phyloP scores from a whole-genome alignment of 1,139 yeast genomes.

The Suhomyces anneliseae region DNA sequence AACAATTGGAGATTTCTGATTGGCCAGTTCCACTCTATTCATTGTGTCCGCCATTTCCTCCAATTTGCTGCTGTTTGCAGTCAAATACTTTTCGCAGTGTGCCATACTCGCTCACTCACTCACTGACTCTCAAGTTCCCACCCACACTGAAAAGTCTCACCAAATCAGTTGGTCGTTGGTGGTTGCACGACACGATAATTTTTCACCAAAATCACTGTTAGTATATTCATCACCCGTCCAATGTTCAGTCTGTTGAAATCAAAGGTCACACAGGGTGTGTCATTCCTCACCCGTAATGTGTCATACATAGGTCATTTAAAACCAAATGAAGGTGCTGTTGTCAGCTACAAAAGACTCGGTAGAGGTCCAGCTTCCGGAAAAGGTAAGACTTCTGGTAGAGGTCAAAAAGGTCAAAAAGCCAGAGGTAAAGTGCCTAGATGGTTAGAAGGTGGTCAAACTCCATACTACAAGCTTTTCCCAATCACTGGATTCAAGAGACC shows the following conservation, averaged over 20 bases:
- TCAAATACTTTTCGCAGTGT: too few relatives aligned
- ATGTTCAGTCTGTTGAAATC: constrained; percentile 9
- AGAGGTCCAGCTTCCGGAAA: constrained; percentile 94
- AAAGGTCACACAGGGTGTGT: constrained; percentile 6
- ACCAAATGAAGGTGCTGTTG: constrained; percentile 44
- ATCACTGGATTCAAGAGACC: constrained; percentile 81
- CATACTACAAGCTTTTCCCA: constrained; percentile 84
- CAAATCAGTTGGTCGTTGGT: not conserved
- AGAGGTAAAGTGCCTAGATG: constrained; percentile 86
- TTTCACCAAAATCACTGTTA: constrained; percentile 7
- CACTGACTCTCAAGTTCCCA: too few relatives aligned
- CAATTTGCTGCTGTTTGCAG: too few relatives aligned
- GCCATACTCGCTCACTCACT: too few relatives aligned
- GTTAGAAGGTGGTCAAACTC: constrained; percentile 99
- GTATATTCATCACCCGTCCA: not conserved
- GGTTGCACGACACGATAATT: constrained; percentile 9
- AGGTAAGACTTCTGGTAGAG: constrained; percentile 96
- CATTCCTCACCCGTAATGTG: constrained; percentile 11
- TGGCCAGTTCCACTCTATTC: too few relatives aligned
- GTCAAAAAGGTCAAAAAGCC: constrained; percentile 99
- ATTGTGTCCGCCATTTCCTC: too few relatives aligned
- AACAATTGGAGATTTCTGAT: too few relatives aligned
- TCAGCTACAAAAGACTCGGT: constrained; percentile 71
- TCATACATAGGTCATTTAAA: constrained; percentile 39
- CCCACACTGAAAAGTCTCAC: too few relatives aligned